Conservation (phyloP, 495 filamentous ascomycete genomes). For the Talaromyces ruber region DNA sequence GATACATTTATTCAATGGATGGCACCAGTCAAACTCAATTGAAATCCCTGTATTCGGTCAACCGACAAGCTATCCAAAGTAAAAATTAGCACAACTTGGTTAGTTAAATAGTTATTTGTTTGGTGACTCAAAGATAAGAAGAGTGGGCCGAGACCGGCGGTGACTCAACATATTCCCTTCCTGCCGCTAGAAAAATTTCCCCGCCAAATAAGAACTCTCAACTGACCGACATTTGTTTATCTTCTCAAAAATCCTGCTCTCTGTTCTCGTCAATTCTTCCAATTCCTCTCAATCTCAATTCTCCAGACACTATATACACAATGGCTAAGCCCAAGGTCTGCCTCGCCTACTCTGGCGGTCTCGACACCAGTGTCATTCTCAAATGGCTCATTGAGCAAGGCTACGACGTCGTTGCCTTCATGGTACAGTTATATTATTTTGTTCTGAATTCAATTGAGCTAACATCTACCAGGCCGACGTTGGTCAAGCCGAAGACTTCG, state of each 20-base stretch:
- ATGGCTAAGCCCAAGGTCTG: conserved; percentile 11
- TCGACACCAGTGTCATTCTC: conserved; percentile 25
- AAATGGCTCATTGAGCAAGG: conserved; percentile 61
- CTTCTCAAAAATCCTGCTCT: neutral
- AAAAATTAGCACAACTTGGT: too few species aligned
- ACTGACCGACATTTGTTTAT: conserved; percentile 3
- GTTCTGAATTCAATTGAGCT: conserved; percentile 8
- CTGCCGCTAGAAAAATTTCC: neutral
- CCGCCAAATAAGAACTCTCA: neutral
- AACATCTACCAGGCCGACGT: conserved; percentile 45
- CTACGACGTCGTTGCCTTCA: conserved; percentile 61
- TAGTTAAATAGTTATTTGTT: too few species aligned
- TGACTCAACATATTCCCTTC: neutral
- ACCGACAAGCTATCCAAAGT: too few species aligned
- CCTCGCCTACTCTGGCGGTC: conserved; percentile 11
- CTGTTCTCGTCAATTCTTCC: neutral
- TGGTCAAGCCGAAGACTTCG: conserved; percentile 57
- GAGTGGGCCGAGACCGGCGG: conserved; percentile 1
- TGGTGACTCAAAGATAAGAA: neutral
- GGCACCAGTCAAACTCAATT: neutral
- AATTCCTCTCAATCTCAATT: neutral
- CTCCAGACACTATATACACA: neutral
- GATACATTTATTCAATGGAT: neutral
- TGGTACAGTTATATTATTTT: conserved; percentile 22
- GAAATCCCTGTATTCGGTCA: too few species aligned